Percentiles rank a stretch among this genome's conserved stretches.
These are phyloP conservation scores for Stereocaulon alpinum DNA, from an alignment of 495 filamentous ascomycete species.

Conservation along the genomic window DNA sequence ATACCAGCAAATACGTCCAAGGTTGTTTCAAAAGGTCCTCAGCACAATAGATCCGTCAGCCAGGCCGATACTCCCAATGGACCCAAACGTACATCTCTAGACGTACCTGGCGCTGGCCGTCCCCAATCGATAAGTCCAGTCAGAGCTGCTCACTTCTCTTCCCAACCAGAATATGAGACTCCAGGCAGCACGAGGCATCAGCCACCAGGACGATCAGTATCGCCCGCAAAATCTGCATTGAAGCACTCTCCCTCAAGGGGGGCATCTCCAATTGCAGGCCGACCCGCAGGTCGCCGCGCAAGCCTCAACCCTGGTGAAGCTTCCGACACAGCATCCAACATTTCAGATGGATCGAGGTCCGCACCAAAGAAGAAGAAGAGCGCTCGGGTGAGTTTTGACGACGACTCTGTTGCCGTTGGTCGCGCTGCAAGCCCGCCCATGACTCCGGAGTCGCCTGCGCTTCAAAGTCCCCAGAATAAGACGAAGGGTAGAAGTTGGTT, in stretches of 20 bases:
- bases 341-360: constrained; percentile 40
- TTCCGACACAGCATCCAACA: constrained; percentile 48
- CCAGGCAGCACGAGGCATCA: constrained; percentile 49
- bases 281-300: constrained; percentile 18
- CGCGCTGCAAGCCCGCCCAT: constrained; percentile 44
- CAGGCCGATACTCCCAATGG: constrained; percentile 19
- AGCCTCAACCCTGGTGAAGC: constrained; percentile 44
- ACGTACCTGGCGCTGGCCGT: constrained; percentile 19
- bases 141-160: constrained; percentile 65
- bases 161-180: constrained; percentile 43
- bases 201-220: constrained; percentile 69
- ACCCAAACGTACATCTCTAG: constrained; percentile 16
- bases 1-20: constrained; percentile 17
- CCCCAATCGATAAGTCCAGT: constrained; percentile 49
- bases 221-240: constrained; percentile 77
- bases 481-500: constrained; percentile 13
- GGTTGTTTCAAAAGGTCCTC: constrained; percentile 12
- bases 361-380: constrained; percentile 50
- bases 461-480: constrained; percentile 40
- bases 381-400: constrained; percentile 80
- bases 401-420: constrained; percentile 52
- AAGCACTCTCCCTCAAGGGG: constrained; percentile 54
- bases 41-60: constrained; percentile 22
- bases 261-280: constrained; percentile 35
- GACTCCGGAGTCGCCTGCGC: constrained; percentile 37